Base-by-base conservation (phyloP, 345 rosid genomes). In the Abelmoschus esculentus region DNA sequence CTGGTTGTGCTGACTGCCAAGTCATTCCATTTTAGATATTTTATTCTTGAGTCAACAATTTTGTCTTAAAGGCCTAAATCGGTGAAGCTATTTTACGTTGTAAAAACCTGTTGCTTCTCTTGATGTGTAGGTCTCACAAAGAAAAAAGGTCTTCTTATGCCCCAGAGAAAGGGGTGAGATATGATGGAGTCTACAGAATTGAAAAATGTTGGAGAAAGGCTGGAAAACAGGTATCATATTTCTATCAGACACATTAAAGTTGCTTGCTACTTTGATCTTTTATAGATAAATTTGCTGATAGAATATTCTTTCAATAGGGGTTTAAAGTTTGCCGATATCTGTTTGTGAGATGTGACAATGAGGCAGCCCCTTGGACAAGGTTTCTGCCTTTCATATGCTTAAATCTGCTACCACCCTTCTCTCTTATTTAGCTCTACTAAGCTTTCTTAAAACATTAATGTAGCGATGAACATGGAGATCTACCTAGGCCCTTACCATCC, bases 151-250 rank as follows among this genome's bases (percentile, higher is more conserved):
- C 92, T 71, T 72, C 90, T 0, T 88, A 87, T 81, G 89, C 95
- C 26, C 92, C 90, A 3, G 87, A 78, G 78, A 56, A 64, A n/a
- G 90, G 88, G 10, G 79, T 86, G 22, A 78, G 95, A 54, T 90
- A 88, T 77, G 92, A 90, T 50, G 97, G 95, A 10, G 67, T 87
- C 40, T 88, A 88, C 58, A 79, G 93, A 69, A 80, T 90, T 15
- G 92, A 88, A 72, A 85, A 85, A 67, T 88, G 93, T 49, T 90
- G 96, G 91, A 72, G 78, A n/a, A 90, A 90, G 76, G 84, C 64
- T 71, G 89, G 90, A 62, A 68, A 68, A 18, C 89, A 82, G 69
- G 91, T 90, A 73, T 59, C 60, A 44, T 49, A n/a, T 8, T 14
- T 3, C 12, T 53, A 28, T 44, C 31, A 22, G 46, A 73, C 13